Percentiles rank a stretch among this genome's conserved stretches.
Conservation (phyloP, 495 filamentous ascomycete species). For the Aspergillus sparsus region DNA sequence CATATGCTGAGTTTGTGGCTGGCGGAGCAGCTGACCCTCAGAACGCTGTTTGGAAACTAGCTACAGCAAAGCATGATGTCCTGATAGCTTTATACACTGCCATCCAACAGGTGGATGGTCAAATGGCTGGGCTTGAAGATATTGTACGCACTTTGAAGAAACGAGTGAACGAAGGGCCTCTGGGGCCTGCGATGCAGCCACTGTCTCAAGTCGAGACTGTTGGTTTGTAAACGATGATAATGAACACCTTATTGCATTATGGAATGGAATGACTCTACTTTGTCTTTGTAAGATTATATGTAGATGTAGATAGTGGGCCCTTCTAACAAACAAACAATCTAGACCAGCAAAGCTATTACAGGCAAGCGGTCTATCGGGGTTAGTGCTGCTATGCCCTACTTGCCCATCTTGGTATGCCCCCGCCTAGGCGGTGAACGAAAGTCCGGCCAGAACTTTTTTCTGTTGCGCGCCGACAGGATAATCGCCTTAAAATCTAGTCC, state of each 20-base stretch:
- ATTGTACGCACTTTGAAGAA: slow-evolving; percentile 46
- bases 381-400: slow-evolving; percentile 22
- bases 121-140: slow-evolving; percentile 43
- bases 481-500: not conserved
- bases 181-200: slow-evolving; percentile 38
- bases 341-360: slow-evolving; percentile 2
- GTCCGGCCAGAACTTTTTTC: slow-evolving; percentile 29
- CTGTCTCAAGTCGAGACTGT: slow-evolving; percentile 40
- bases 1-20: slow-evolving; percentile 58
- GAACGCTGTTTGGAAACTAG: slow-evolving; percentile 60
- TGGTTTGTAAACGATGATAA: slow-evolving; percentile 29
- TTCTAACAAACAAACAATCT: no score
- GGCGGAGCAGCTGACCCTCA: slow-evolving; percentile 59
- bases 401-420: slow-evolving; percentile 15
- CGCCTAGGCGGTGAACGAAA: slow-evolving; percentile 26
- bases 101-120: slow-evolving; percentile 34
- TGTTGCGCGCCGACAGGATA: not conserved
- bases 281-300: no score
- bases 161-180: slow-evolving; percentile 47
- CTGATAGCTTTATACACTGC: slow-evolving; percentile 46
- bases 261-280: no score
- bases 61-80: slow-evolving; percentile 60
- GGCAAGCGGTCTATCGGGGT: slow-evolving; percentile 10
- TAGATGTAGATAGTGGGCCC: no score
- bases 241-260: no score